Conservation (phyloP, 371 early-diverging fungal species). For the Cladochytrium tenue region DNA sequence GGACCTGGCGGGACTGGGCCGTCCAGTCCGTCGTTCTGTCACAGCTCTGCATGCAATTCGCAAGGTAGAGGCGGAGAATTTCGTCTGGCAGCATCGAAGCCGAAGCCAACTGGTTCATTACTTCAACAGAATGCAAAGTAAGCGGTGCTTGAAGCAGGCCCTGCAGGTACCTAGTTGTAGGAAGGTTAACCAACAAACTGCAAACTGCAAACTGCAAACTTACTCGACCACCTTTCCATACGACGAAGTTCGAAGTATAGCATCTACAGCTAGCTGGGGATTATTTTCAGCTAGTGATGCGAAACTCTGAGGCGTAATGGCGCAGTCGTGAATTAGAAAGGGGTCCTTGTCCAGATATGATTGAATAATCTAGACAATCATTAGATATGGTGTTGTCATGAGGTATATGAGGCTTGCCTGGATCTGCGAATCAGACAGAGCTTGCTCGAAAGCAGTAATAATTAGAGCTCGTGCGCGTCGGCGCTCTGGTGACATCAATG, state of each 20-base stretch:
- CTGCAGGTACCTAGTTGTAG: slow-evolving; percentile 17
- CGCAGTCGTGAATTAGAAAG: neutral
- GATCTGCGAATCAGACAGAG: no score
- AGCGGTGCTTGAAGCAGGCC: slow-evolving; percentile 20
- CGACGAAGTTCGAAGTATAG: slow-evolving; percentile 13
- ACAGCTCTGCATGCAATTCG: slow-evolving; percentile 1
- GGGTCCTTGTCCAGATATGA: neutral
- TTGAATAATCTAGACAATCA: neutral
- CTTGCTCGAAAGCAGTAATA: no score
- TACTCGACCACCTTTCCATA: slow-evolving; percentile 23
- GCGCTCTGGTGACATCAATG: no score
- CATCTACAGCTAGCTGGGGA: slow-evolving; percentile 24
- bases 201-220: neutral
- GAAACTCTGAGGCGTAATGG: neutral
- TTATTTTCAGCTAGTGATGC: slow-evolving; percentile 29
- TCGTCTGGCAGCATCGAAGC: slow-evolving; percentile 49
- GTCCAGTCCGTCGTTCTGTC: neutral
- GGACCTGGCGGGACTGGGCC: neutral
- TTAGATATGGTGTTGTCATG: neutral
- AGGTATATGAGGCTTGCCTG: no score
- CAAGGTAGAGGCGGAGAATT: slow-evolving; percentile 57
- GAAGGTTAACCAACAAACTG: neutral
- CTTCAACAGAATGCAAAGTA: slow-evolving; percentile 58
- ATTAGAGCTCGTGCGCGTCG: no score
- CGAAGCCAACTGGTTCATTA: slow-evolving; percentile 61